Conservation (phyloP, 2,329 filamentous ascomycete species). For the Fusarium verrucosum region DNA sequence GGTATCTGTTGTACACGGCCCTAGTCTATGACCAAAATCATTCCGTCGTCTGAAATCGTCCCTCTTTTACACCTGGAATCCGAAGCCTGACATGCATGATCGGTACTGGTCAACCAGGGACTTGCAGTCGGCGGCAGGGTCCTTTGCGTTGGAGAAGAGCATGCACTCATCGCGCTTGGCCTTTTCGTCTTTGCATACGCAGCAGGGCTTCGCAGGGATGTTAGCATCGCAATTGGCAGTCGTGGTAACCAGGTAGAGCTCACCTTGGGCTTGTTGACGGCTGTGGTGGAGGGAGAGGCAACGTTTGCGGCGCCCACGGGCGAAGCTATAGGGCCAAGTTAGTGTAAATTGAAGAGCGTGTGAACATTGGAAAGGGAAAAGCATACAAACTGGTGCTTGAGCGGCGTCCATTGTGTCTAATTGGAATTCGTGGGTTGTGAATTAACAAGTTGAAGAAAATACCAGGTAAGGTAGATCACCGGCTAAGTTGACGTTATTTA, state of each 20-base stretch:
- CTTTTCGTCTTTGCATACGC: conserved; percentile 97
- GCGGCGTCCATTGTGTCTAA: conserved; percentile 47
- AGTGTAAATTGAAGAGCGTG: neutral
- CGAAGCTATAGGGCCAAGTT: conserved; percentile 25
- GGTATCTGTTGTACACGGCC: conserved; percentile 37
- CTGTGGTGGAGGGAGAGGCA: conserved; percentile 41
- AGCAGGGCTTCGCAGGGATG: conserved; percentile 78
- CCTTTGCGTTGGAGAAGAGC: conserved; percentile 88
- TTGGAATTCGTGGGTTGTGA: conserved; percentile 23
- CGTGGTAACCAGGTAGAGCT: conserved; percentile 5
- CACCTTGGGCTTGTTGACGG: conserved; percentile 57
- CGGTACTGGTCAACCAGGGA: conserved; percentile 85
- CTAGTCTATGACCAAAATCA: conserved; percentile 16
- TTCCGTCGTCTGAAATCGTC: neutral
- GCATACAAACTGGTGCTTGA: conserved; percentile 43
- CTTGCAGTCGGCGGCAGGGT: conserved; percentile 86
- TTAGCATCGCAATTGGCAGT: conserved; percentile 32
- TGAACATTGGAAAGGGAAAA: neutral
- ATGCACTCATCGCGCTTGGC: conserved; percentile 95
- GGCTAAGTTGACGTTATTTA: conserved; percentile 17
- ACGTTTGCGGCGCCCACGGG: conserved; percentile 41
- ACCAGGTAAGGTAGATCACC: too few relatives aligned
- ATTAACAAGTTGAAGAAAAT: conserved; percentile 26
- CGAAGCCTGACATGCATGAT: conserved; percentile 91
- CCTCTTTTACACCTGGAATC: conserved; percentile 73